Evolutionary conservation across 2,329 filamentous ascomycete genomes (phyloP).

Genomic region (Fusarium robinianum): DNA sequence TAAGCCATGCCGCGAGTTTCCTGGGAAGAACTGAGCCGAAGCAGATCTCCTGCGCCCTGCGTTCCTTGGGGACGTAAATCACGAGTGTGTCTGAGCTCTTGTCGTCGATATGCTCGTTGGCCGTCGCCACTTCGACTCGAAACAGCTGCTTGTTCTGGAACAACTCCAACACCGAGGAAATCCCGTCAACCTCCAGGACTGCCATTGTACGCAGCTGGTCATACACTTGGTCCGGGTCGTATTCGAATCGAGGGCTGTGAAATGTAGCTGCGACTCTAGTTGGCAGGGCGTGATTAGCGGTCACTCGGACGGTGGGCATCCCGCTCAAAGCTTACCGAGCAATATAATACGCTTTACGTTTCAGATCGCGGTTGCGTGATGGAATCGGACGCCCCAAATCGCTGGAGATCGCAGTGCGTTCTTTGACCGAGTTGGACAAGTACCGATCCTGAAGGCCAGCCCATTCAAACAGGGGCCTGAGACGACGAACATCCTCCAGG

Average conservation of each 20-base stretch:
- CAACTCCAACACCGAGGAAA: slow-evolving; percentile 10
- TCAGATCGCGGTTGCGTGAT: slow-evolving; percentile 8
- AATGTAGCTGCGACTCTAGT: slow-evolving; percentile 24
- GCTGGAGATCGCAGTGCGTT: slow-evolving; percentile 1
- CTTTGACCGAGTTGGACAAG: slow-evolving; percentile 15
- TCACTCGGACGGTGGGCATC: not conserved
- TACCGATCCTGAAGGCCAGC: slow-evolving; percentile 6
- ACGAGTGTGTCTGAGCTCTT: not conserved
- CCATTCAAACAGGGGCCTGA: slow-evolving; percentile 22
- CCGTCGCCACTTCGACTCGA: not conserved
- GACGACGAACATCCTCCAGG: slow-evolving; percentile 11
- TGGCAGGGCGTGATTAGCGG: not conserved
- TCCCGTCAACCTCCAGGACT: slow-evolving; percentile 17
- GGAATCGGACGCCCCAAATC: not conserved
- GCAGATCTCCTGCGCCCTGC: slow-evolving; percentile 15
- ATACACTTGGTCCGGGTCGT: not conserved
- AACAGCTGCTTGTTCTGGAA: not conserved
- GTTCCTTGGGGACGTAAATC: slow-evolving; percentile 16
- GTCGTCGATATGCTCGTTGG: slow-evolving; percentile 23
- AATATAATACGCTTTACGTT: slow-evolving; percentile 21
- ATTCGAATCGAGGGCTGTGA: slow-evolving; percentile 13
- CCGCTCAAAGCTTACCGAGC: slow-evolving; percentile 10
- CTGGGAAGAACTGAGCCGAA: slow-evolving; percentile 21
- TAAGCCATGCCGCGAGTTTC: slow-evolving; percentile 22
- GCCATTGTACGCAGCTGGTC: slow-evolving; percentile 11